phyloP scores from a whole-genome alignment of 306 rosid genomes.

The Cicer bijugum region DNA sequence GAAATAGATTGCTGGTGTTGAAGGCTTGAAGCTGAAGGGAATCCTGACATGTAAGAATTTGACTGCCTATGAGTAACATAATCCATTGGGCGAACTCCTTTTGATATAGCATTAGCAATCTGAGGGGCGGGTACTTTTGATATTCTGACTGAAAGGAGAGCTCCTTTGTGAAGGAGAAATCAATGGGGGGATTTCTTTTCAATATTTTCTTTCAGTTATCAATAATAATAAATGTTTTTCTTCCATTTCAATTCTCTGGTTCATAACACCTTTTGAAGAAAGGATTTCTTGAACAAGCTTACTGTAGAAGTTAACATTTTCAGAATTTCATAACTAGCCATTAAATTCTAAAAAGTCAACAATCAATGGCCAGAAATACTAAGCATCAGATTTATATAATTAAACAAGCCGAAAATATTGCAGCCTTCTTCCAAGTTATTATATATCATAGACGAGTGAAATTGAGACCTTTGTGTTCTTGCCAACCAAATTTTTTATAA shows the following conservation, averaged over 20 bases:
- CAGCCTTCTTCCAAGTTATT: slow-evolving; percentile 24
- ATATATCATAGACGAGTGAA: slow-evolving; percentile 24
- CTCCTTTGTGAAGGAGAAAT: neutral
- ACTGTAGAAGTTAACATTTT: slow-evolving; percentile 21
- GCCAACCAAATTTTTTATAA: slow-evolving; percentile 6
- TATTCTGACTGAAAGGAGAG: too few species aligned
- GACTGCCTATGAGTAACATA: neutral
- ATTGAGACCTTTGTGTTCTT: slow-evolving; percentile 1
- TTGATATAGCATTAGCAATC: neutral
- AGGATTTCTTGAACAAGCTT: slow-evolving; percentile 19
- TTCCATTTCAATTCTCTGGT: slow-evolving; percentile 1
- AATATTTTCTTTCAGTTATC: neutral
- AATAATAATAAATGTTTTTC: neutral
- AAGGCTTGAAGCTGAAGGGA: neutral
- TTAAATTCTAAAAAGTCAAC: slow-evolving; percentile 3
- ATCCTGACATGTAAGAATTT: neutral
- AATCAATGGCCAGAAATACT: slow-evolving; percentile 11
- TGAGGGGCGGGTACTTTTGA: too few species aligned
- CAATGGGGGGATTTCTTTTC: neutral
- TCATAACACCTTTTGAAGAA: neutral
- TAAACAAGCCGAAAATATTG: slow-evolving; percentile 23
- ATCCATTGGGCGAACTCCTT: neutral
- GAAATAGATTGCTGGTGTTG: too few species aligned
- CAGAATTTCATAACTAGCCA: slow-evolving; percentile 20
- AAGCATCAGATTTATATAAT: neutral